Evolutionary conservation across 768 basidiomycete genomes (phyloP).

Genomic region (Albatrellus ellisii): DNA sequence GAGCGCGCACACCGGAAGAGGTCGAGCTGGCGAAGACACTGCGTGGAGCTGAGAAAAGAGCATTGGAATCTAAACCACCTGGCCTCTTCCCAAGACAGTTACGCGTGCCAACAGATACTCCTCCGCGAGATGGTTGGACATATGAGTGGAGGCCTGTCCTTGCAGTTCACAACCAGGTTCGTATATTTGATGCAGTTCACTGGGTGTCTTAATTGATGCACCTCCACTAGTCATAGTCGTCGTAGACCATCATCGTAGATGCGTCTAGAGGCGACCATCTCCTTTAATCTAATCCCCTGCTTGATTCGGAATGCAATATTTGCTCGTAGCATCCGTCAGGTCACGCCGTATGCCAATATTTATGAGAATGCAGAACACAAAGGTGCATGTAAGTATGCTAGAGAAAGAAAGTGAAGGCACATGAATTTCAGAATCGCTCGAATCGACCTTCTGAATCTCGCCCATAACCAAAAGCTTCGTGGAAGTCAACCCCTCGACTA

Average conservation of each 20-base stretch:
- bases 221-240: too few relatives aligned
- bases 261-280: too few relatives aligned
- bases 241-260: too few relatives aligned
- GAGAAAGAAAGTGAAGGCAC: not conserved
- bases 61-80: conserved; percentile 62
- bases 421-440: not conserved
- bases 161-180: conserved; percentile 8
- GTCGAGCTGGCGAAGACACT: conserved; percentile 44
- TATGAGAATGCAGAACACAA: too few relatives aligned
- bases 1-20: conserved; percentile 43
- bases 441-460: not conserved
- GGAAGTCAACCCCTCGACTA: conserved; percentile 6
- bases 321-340: too few relatives aligned
- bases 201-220: too few relatives aligned
- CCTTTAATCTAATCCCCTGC: too few relatives aligned
- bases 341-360: too few relatives aligned
- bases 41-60: conserved; percentile 53
- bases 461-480: conserved; percentile 2
- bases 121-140: conserved; percentile 70
- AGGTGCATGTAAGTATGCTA: not conserved
- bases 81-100: conserved; percentile 84
- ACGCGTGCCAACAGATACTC: conserved; percentile 77
- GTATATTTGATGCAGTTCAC: not conserved
- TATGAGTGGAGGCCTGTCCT: conserved; percentile 61
- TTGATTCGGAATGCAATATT: too few relatives aligned